Conservation (phyloP, 306 rosid species). For the Malus sieversii region DNA sequence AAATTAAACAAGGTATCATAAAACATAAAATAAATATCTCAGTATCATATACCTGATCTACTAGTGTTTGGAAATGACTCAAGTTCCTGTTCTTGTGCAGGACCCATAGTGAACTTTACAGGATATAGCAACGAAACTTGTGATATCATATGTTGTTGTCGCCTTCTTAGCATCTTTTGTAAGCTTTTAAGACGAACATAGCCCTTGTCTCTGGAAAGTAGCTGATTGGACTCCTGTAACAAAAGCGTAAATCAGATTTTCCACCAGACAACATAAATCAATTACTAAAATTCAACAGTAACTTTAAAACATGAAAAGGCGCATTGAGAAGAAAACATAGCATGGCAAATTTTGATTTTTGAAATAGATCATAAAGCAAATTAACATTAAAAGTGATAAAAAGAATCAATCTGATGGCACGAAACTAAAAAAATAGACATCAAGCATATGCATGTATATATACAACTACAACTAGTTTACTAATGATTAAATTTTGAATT, state of each 20-base stretch:
- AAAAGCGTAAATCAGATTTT: conserved; percentile 21
- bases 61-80: conserved; percentile 75
- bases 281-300: background rate
- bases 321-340: background rate
- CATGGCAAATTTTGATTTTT: background rate
- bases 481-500: background rate
- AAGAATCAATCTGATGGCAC: background rate
- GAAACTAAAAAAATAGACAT: background rate
- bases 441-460: background rate
- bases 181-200: conserved; percentile 51
- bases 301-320: background rate
- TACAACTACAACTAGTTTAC: background rate
- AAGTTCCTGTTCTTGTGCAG: conserved; percentile 88
- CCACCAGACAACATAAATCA: conserved; percentile 9
- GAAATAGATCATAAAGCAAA: background rate
- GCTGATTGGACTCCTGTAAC: conserved; percentile 54
- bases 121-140: conserved; percentile 87
- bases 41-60: conserved; percentile 42
- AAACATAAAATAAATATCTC: background rate
- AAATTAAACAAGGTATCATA: background rate
- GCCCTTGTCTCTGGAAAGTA: conserved; percentile 58
- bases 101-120: conserved; percentile 65
- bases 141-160: conserved; percentile 73
- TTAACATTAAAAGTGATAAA: background rate
- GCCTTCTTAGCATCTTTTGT: conserved; percentile 56